phyloP scores from a whole-genome alignment of 495 filamentous ascomycete genomes.

The Aspergillus leporis region DNA sequence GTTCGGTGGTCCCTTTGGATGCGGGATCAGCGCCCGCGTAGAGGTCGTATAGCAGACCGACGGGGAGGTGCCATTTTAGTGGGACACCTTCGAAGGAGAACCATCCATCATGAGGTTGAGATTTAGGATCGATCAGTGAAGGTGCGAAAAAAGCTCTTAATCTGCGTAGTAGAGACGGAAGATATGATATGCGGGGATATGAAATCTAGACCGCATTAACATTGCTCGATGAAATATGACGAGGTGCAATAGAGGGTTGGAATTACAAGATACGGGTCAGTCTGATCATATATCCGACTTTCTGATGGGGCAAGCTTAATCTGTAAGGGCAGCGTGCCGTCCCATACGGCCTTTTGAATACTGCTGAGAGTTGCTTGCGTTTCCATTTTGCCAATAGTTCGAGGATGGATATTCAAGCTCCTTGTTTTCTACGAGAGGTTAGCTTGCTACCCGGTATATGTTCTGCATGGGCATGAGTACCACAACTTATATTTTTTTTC shows the following conservation, averaged over 20 bases:
- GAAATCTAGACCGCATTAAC: slow-evolving; percentile 34
- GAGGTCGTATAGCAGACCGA: slow-evolving; percentile 87
- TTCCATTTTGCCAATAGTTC: slow-evolving; percentile 1
- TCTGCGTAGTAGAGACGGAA: slow-evolving; percentile 73
- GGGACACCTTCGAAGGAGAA: slow-evolving; percentile 74
- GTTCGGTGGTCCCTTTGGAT: slow-evolving; percentile 26
- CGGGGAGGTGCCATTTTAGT: slow-evolving; percentile 83
- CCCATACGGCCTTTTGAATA: slow-evolving; percentile 52
- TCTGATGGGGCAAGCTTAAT: slow-evolving; percentile 54
- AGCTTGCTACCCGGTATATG: neutral
- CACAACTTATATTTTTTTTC: neutral
- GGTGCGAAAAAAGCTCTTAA: slow-evolving; percentile 75
- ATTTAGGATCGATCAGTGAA: slow-evolving; percentile 66
- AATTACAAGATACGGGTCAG: slow-evolving; percentile 55
- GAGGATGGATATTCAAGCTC: neutral
- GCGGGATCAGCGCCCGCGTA: slow-evolving; percentile 68
- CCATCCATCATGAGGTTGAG: slow-evolving; percentile 63
- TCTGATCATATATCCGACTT: slow-evolving; percentile 54
- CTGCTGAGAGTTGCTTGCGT: slow-evolving; percentile 23
- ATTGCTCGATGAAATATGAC: neutral
- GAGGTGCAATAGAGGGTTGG: neutral
- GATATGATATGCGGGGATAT: slow-evolving; percentile 60
- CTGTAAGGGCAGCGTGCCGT: slow-evolving; percentile 51
- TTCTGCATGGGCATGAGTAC: neutral
- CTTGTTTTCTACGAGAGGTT: neutral